phyloP scores from a whole-genome alignment of 2,329 filamentous ascomycete species.

The Calonectria crousiana region DNA sequence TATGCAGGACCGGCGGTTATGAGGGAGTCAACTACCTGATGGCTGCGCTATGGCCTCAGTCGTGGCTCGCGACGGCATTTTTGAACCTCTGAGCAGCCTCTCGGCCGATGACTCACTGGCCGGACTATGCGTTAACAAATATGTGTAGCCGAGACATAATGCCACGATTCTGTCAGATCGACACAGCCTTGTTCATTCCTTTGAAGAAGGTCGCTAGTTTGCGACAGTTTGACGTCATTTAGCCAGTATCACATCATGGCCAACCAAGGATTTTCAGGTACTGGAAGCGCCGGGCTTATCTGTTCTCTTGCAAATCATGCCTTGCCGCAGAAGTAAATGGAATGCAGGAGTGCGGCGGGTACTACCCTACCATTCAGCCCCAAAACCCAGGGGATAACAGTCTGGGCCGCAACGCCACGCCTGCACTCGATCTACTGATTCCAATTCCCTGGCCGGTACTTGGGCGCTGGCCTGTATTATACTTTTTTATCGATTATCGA shows the following conservation, averaged over 20 bases:
- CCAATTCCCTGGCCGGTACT: neutral
- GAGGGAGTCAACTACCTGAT: neutral
- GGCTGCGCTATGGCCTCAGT: neutral
- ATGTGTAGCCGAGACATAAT: neutral
- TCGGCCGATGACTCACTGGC: constrained; percentile 57
- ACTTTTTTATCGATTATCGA: too few relatives aligned
- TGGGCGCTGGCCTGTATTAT: too few relatives aligned
- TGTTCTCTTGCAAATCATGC: neutral
- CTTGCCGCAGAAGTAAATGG: too few relatives aligned
- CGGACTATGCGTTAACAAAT: constrained; percentile 38
- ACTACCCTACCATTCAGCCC: neutral
- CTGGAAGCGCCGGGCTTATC: neutral
- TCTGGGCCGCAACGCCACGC: neutral
- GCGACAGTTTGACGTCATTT: neutral
- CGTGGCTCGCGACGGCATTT: neutral
- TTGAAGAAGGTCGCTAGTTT: neutral
- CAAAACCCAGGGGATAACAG: neutral
- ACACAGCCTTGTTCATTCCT: neutral
- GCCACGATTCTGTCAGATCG: neutral
- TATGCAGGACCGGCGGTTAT: neutral
- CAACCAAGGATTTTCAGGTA: neutral
- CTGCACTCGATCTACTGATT: neutral
- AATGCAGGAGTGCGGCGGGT: neutral
- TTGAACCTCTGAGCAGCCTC: neutral
- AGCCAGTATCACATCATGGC: neutral